Base-by-base conservation (phyloP, 1,139 yeast genomes). In the Hansenula sp. region DNA sequence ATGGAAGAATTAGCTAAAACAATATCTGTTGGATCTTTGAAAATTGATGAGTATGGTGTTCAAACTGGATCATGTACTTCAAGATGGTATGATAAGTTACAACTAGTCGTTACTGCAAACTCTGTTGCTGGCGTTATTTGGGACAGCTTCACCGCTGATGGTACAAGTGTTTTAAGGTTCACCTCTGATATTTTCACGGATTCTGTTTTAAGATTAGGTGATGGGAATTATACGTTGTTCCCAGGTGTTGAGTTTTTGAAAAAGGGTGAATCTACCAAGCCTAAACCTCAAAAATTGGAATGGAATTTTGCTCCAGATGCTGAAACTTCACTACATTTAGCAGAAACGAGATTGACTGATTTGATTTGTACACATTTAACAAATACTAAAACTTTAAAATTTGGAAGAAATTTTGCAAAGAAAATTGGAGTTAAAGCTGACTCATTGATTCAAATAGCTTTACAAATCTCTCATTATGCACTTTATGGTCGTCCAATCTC, bases 31-130 rank as follows among this genome's bases (percentile, higher is more conserved):
- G 94, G 94, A 24, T 74, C 85, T 3, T 74, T 85, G 1, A 64
- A 65, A 32, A 72, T 84, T 45, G 73, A 78, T 39, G 65, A 68
- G 3, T 68, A 68, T 19, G 86, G 84, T 50, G 69, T 79, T 42
- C 93, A 85, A 62, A 67, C 74, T 13, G 94, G 94, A 17, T 78
- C 89, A 2, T 85, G 93, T 66, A 79, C 84, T 17, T 81, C 86
- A 12, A 70, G 94, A 55, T 84, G 91, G 87, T 84, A 83, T 58
- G 94, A 85, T 60, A 85, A 85, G 59, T 64, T 85, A 43, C 91
- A 84, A 59, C 59, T 85, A 37, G 72, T 85, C 30, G 80, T 85
- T 11, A 81, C 91, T 1, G 70, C 72, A 41, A 85, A 84, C 59
- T 76, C 89, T 0, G 82, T 81, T 40, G 90, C 90, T 1, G 90